phyloP scores from a whole-genome alignment of 495 filamentous ascomycete species.

The Neurospora terricola region DNA sequence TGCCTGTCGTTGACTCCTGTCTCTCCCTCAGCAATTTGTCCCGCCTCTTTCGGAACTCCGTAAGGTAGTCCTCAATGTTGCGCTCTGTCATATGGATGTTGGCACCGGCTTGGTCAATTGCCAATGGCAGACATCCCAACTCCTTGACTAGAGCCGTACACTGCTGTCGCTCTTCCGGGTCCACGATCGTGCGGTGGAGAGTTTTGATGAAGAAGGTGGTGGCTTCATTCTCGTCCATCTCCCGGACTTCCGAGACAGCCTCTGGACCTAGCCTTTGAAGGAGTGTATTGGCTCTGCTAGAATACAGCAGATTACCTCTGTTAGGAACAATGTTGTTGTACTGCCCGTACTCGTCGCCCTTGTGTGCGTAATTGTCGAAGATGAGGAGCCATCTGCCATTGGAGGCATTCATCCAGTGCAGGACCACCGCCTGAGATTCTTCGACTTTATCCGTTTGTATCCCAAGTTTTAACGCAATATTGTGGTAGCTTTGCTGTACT shows the following conservation, averaged over 20 bases:
- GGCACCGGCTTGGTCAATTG: no score
- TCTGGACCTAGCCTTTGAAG: background rate
- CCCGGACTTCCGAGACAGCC: background rate
- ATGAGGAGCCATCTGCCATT: constrained; percentile 4
- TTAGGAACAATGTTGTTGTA: background rate
- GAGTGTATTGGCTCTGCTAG: background rate
- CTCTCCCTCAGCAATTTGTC: no score
- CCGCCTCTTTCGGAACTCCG: background rate
- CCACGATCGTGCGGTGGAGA: background rate
- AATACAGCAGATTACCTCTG: background rate
- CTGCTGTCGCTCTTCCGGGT: background rate
- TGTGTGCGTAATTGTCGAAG: constrained; percentile 2
- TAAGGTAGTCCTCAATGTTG: no score
- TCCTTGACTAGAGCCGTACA: background rate
- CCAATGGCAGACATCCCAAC: background rate
- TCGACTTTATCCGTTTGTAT: background rate
- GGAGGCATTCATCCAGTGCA: background rate
- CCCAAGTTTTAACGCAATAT: background rate
- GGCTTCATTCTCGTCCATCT: background rate
- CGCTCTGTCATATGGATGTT: no score
- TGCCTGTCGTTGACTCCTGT: no score
- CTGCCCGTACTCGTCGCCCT: background rate
- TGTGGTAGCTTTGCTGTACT: background rate
- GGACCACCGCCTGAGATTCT: background rate
- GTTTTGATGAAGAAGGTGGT: background rate